Percentiles rank a stretch among this genome's conserved stretches.
phyloP scores from a whole-genome alignment of 2,329 filamentous ascomycete species.

The Myotisia sp. region DNA sequence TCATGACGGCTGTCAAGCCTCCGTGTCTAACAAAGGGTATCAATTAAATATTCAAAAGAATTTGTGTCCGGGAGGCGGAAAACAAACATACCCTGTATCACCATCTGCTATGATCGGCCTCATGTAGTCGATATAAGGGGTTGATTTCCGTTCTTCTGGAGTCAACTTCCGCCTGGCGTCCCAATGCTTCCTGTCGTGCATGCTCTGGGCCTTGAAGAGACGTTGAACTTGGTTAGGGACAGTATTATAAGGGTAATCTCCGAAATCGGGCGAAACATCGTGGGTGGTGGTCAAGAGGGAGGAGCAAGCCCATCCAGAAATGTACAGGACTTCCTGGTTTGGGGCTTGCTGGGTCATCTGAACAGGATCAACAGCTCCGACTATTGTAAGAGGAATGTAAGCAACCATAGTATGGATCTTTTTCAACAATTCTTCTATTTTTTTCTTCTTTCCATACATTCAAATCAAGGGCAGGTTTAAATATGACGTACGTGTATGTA shows the following conservation, averaged over 20 bases:
- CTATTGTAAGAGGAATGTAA: slow-evolving; percentile 38
- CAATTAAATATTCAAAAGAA: slow-evolving; percentile 1
- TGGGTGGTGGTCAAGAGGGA: slow-evolving; percentile 86
- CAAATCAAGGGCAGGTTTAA: not conserved
- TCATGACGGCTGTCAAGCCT: slow-evolving; percentile 80
- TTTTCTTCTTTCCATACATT: slow-evolving; percentile 3
- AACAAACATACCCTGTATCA: slow-evolving; percentile 53
- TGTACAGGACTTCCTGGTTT: slow-evolving; percentile 89
- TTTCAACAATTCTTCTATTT: too few relatives aligned
- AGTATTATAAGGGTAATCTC: slow-evolving; percentile 97
- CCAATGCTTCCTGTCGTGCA: slow-evolving; percentile 95
- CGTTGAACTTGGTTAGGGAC: slow-evolving; percentile 96
- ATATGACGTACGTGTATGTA: slow-evolving; percentile 67
- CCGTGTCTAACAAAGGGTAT: slow-evolving; percentile 67
- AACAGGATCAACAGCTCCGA: slow-evolving; percentile 96
- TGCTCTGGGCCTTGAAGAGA: slow-evolving; percentile 86
- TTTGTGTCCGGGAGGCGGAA: not conserved
- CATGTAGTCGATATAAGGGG: slow-evolving; percentile 81
- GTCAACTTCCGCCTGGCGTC: slow-evolving; percentile 68
- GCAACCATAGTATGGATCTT: too few relatives aligned
- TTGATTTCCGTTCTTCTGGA: slow-evolving; percentile 54
- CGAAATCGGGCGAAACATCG: slow-evolving; percentile 94
- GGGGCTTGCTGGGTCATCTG: slow-evolving; percentile 98
- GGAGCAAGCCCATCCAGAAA: slow-evolving; percentile 96
- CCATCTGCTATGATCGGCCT: slow-evolving; percentile 92